Percentiles rank a stretch among this genome's conserved stretches.
These are phyloP conservation scores for Fusarium longipes DNA, from an alignment of 2,329 filamentous ascomycete species.

Conservation along the genomic window DNA sequence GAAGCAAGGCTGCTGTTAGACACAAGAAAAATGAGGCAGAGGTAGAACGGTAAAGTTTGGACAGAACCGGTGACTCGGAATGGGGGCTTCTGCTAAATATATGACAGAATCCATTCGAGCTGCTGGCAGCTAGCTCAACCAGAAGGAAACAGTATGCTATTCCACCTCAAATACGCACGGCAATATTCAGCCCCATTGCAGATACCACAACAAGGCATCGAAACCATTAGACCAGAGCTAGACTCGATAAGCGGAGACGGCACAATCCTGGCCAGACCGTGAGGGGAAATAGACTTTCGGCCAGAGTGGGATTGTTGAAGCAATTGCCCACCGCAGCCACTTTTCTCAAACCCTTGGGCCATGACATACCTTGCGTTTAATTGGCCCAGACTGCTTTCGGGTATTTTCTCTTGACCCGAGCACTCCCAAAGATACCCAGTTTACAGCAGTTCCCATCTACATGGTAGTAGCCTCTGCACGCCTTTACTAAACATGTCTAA, in stretches of 20 bases:
- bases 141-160: background rate
- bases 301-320: slow-evolving; percentile 34
- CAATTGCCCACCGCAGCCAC: slow-evolving; percentile 16
- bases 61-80: background rate
- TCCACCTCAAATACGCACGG: slow-evolving; percentile 26
- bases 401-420: slow-evolving; percentile 17
- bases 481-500: background rate
- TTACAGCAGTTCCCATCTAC: slow-evolving; percentile 12
- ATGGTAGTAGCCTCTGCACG: slow-evolving; percentile 8
- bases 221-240: slow-evolving; percentile 18
- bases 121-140: slow-evolving; percentile 15
- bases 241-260: slow-evolving; percentile 20
- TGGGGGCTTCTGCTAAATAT: slow-evolving; percentile 22
- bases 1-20: background rate
- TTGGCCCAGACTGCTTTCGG: slow-evolving; percentile 23
- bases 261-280: slow-evolving; percentile 26
- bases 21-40: background rate
- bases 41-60: background rate
- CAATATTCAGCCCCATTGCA: slow-evolving; percentile 29
- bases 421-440: slow-evolving; percentile 8
- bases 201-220: slow-evolving; percentile 17
- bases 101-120: slow-evolving; percentile 8
- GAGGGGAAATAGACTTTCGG: slow-evolving; percentile 46
- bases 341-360: slow-evolving; percentile 21
- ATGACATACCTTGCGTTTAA: slow-evolving; percentile 9